Evolutionary conservation across 768 basidiomycete genomes (phyloP).

Genomic region (Termitomyces heimii): DNA sequence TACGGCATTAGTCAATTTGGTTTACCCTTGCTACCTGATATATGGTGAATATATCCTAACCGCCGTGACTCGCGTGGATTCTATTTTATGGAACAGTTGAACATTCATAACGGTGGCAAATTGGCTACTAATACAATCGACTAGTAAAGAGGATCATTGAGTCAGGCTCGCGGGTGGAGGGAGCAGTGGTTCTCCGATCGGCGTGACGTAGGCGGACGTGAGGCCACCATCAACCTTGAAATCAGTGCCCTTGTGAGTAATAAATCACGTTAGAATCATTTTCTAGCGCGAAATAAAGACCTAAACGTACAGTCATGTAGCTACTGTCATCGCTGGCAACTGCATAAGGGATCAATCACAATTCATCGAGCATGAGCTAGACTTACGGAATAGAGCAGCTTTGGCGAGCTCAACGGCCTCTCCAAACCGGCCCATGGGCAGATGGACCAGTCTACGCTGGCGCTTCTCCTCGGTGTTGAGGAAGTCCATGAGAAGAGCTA

Average conservation of each 20-base stretch:
- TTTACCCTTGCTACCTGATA: not conserved
- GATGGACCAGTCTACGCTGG: slow-evolving; percentile 81
- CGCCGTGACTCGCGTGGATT: not conserved
- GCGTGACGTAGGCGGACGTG: slow-evolving; percentile 88
- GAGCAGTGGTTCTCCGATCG: slow-evolving; percentile 69
- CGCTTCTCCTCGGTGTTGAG: slow-evolving; percentile 94
- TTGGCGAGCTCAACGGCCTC: slow-evolving; percentile 94
- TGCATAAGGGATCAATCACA: slow-evolving; percentile 18
- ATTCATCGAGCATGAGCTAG: not conserved
- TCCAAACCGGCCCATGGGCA: slow-evolving; percentile 97
- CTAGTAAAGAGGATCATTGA: slow-evolving; percentile 1
- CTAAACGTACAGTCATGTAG: slow-evolving; percentile 77
- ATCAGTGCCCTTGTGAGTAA: slow-evolving; percentile 62
- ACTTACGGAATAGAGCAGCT: slow-evolving; percentile 86
- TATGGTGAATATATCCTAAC: not conserved
- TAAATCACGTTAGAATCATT: not conserved
- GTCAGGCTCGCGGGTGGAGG: slow-evolving; percentile 67
- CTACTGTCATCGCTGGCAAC: slow-evolving; percentile 95
- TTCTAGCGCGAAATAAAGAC: not conserved
- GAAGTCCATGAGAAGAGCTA: slow-evolving; percentile 97
- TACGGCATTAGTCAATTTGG: not conserved
- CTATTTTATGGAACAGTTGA: not conserved
- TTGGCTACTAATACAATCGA: not conserved
- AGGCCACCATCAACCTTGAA: slow-evolving; percentile 97
- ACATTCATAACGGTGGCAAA: not conserved